Conservation (phyloP, 129 eudicot species). For the Chrysanthemum makinoi region DNA sequence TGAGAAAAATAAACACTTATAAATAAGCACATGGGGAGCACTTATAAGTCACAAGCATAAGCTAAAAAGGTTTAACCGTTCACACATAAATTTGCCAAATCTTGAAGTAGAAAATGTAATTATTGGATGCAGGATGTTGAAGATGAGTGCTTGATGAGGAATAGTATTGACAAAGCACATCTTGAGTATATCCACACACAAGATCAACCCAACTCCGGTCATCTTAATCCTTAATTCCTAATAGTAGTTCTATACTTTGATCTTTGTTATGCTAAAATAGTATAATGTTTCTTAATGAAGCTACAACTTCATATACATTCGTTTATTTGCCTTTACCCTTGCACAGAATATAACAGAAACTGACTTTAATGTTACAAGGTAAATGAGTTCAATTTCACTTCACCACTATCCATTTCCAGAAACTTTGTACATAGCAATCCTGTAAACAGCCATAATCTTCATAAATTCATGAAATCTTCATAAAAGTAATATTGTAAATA, state of each 20-base stretch:
- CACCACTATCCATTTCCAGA: not conserved
- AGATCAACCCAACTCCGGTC: slow-evolving; percentile 13
- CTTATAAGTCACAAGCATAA: too few relatives aligned
- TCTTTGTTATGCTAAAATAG: slow-evolving; percentile 2
- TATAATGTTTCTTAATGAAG: not conserved
- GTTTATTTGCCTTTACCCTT: slow-evolving; percentile 1
- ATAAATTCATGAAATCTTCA: slow-evolving; percentile 19
- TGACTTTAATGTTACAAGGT: not conserved
- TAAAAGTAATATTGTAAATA: not conserved
- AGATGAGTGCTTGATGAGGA: slow-evolving; percentile 55
- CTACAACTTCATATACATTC: not conserved
- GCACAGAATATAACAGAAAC: too few relatives aligned
- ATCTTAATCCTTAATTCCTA: slow-evolving; percentile 5
- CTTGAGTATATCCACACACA: slow-evolving; percentile 57
- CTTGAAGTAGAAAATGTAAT: not conserved
- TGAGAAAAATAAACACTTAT: too few relatives aligned
- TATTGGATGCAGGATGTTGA: slow-evolving; percentile 27
- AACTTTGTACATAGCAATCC: slow-evolving; percentile 25
- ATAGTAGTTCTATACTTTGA: not conserved
- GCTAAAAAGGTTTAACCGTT: too few relatives aligned
- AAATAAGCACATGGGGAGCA: too few relatives aligned
- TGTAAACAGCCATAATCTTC: not conserved
- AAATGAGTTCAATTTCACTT: not conserved
- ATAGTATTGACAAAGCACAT: slow-evolving; percentile 50
- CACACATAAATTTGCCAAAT: not conserved